Conservation (phyloP, 2,329 filamentous ascomycete genomes). For the Aspergillus flavus region DNA sequence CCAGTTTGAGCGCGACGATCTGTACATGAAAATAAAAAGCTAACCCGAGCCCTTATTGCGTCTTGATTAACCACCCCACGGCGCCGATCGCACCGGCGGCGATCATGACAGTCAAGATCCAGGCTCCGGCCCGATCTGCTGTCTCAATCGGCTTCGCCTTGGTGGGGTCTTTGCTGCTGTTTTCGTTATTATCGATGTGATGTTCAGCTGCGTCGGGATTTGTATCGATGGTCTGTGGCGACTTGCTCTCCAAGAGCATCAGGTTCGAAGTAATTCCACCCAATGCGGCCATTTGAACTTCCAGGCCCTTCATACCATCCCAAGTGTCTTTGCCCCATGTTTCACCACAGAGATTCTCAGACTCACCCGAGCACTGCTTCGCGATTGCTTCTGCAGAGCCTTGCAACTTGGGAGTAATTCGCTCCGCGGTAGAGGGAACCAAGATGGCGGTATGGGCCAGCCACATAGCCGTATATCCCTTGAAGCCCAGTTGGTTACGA, state of each 20-base stretch:
- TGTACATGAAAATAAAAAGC: not conserved
- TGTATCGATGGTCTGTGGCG: conserved; percentile 5
- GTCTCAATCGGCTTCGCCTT: conserved; percentile 8
- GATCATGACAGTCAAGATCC: conserved; percentile 10
- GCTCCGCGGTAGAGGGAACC: conserved; percentile 60
- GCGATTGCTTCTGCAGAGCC: conserved; percentile 62
- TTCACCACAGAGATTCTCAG: conserved; percentile 9
- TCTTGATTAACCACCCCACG: conserved; percentile 12
- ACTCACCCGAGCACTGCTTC: conserved; percentile 59
- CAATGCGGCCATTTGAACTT: conserved; percentile 13
- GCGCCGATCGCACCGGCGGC: conserved; percentile 4
- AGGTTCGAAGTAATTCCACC: conserved; percentile 10
- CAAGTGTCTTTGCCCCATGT: conserved; percentile 5
- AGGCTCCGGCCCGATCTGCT: conserved; percentile 8
- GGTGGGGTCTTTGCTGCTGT: not conserved
- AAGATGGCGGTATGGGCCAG: conserved; percentile 61
- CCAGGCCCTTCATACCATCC: conserved; percentile 7
- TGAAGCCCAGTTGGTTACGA: conserved; percentile 70
- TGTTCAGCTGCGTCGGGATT: conserved; percentile 9
- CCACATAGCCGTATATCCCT: conserved; percentile 69
- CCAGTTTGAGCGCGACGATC: not conserved
- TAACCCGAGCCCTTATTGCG: not conserved
- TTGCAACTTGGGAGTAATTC: conserved; percentile 59
- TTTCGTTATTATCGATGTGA: conserved; percentile 4
- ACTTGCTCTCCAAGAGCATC: conserved; percentile 7